These are phyloP conservation scores for Dittrichia graveolens DNA, from an alignment of 129 eudicot genomes.

Conservation along the genomic window DNA sequence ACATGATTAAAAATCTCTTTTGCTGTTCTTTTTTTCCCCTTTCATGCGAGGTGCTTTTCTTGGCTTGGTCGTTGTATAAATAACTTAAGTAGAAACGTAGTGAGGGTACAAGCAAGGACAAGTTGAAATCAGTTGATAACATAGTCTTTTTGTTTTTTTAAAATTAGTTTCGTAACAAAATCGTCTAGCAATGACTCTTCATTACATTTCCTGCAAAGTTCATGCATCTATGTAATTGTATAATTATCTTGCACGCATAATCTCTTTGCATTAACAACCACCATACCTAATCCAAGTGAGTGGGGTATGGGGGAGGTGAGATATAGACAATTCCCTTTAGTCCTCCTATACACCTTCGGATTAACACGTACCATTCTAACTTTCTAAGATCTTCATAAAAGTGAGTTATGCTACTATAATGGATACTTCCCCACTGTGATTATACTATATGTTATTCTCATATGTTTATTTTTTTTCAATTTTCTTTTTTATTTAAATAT, in stretches of 20 bases:
- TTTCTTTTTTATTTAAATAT: no score
- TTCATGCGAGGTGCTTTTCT: slow-evolving; percentile 17
- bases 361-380: no score
- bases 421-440: no score
- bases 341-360: no score
- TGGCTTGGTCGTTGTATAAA: slow-evolving; percentile 9
- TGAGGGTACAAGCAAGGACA: not conserved
- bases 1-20: not conserved
- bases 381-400: no score
- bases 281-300: no score
- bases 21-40: not conserved
- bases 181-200: not conserved
- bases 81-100: not conserved
- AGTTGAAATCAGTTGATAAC: not conserved
- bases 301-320: no score
- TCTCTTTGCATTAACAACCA: slow-evolving; percentile 6
- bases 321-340: no score
- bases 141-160: not conserved
- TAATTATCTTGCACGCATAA: not conserved
- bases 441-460: no score
- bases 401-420: no score
- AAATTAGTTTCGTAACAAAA: not conserved
- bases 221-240: slow-evolving; percentile 2
- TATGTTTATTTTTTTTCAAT: no score
- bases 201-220: slow-evolving; percentile 20